Evolutionary conservation across 805 yeast genomes (phyloP).

Genomic region (Candida methanosorbosa): DNA sequence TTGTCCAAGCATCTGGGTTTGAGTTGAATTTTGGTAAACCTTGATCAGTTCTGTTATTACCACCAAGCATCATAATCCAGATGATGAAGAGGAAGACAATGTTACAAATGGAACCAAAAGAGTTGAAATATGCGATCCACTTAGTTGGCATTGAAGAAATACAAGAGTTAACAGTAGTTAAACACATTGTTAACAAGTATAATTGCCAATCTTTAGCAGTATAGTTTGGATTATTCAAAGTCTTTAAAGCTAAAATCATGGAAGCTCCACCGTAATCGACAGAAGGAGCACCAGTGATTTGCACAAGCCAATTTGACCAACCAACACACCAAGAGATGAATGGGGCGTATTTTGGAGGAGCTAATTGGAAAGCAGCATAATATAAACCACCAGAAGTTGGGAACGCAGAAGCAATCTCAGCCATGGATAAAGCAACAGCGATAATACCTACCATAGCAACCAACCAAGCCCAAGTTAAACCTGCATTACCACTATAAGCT

Average conservation of each 20-base stretch:
- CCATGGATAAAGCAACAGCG: conserved; percentile 53
- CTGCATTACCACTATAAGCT: conserved; percentile 54
- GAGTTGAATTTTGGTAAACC: conserved; percentile 40
- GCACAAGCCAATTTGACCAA: conserved; percentile 59
- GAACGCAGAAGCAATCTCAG: conserved; percentile 56
- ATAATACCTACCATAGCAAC: conserved; percentile 47
- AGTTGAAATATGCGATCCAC: conserved; percentile 43
- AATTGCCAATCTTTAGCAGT: conserved; percentile 38
- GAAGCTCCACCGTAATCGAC: conserved; percentile 49
- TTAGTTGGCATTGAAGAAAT: conserved; percentile 47
- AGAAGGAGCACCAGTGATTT: conserved; percentile 54
- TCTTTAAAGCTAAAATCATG: conserved; percentile 44
- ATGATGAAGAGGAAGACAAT: conserved; percentile 41
- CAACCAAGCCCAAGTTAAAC: conserved; percentile 56
- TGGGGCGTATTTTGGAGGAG: conserved; percentile 47
- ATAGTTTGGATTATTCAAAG: conserved; percentile 31
- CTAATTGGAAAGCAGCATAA: conserved; percentile 55
- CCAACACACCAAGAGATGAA: conserved; percentile 54
- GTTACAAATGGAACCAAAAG: conserved; percentile 41
- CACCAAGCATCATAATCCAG: conserved; percentile 44
- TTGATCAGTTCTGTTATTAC: conserved; percentile 29
- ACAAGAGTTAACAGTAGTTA: conserved; percentile 36
- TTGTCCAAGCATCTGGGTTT: conserved; percentile 43
- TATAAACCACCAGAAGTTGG: conserved; percentile 67
- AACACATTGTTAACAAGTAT: conserved; percentile 43